These are phyloP conservation scores for Brassica hybrid DNA, from an alignment of 441 rosid species.

Conservation along the genomic window DNA sequence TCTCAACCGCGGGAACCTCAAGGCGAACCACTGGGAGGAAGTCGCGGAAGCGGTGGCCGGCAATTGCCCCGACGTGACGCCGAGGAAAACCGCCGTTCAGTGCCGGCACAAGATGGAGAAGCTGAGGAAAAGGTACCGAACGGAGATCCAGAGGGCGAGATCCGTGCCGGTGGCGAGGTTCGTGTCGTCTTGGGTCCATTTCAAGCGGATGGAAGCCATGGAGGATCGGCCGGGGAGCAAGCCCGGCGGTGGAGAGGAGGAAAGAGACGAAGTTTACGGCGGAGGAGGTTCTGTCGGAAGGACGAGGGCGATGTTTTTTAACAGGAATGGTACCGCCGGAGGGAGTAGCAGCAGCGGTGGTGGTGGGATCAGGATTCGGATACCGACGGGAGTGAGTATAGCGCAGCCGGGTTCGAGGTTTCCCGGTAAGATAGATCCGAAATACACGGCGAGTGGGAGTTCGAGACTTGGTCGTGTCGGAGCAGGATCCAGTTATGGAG, in stretches of 20 bases:
- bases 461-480: constrained; percentile 45
- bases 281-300: constrained; percentile 49
- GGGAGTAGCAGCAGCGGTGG: constrained; percentile 48
- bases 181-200: constrained; percentile 90
- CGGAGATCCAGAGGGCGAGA: constrained; percentile 91
- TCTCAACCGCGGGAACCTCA: constrained; percentile 89
- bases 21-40: constrained; percentile 94
- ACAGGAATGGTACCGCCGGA: constrained; percentile 57
- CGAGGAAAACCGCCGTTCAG: constrained; percentile 87
- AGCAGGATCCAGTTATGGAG: constrained; percentile 28
- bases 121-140: constrained; percentile 83
- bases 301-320: constrained; percentile 60
- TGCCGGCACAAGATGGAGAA: constrained; percentile 99
- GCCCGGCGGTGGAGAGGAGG: constrained; percentile 49
- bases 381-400: constrained; percentile 80
- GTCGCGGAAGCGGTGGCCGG: constrained; percentile 76
- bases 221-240: constrained; percentile 66
- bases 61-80: constrained; percentile 68
- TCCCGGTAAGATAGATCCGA: constrained; percentile 59
- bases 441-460: constrained; percentile 43
- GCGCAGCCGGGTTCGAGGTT: constrained; percentile 70
- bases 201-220: constrained; percentile 87
- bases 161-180: constrained; percentile 85
- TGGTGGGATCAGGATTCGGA: constrained; percentile 65
- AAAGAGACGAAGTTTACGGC: constrained; percentile 51